Conservation (phyloP, 345 rosid genomes). For the Mangifera indica region DNA sequence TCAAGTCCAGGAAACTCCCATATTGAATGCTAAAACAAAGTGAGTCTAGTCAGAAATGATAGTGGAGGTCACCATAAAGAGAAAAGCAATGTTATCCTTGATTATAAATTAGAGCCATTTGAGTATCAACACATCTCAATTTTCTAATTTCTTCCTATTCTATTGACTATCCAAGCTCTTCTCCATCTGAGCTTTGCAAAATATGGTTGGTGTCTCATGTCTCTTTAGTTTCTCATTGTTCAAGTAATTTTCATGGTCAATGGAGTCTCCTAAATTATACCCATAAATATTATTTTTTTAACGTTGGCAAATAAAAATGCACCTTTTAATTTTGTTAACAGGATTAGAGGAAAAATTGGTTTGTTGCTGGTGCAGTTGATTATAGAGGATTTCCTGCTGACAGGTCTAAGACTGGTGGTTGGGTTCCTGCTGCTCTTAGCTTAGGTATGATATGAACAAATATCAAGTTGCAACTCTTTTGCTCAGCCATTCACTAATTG, state of each 20-base stretch:
- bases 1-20: neutral
- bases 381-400: slow-evolving; percentile 58
- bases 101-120: slow-evolving; percentile 8
- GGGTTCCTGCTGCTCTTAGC: slow-evolving; percentile 64
- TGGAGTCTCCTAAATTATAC: neutral
- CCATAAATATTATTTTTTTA: neutral
- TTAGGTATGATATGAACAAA: slow-evolving; percentile 38
- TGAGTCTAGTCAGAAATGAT: slow-evolving; percentile 3
- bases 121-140: neutral
- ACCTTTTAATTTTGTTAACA: slow-evolving; percentile 18
- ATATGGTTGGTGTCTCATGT: slow-evolving; percentile 16
- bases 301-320: neutral
- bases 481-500: neutral
- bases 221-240: neutral
- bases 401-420: slow-evolving; percentile 64
- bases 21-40: neutral
- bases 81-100: neutral
- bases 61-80: slow-evolving; percentile 17
- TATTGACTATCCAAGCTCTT: slow-evolving; percentile 5
- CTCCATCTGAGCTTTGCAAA: neutral
- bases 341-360: slow-evolving; percentile 41
- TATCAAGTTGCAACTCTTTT: neutral
- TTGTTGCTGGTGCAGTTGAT: slow-evolving; percentile 53
- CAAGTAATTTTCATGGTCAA: neutral
- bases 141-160: slow-evolving; percentile 9